phyloP scores from a whole-genome alignment of 305 asterid species.

The Withania somnifera region DNA sequence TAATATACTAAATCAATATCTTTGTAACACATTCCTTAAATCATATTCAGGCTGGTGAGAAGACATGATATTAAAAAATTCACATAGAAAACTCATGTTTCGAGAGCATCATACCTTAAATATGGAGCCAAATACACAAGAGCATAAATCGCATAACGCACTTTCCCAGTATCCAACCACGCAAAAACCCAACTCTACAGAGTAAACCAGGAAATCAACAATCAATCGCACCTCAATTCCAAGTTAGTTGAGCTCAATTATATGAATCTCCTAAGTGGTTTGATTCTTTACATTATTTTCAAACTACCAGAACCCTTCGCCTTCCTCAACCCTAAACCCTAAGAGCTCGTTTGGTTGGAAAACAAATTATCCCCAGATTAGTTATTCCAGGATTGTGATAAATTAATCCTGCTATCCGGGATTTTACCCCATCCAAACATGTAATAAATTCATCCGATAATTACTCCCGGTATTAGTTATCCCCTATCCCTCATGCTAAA shows the following conservation, averaged over 20 bases:
- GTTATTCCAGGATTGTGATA: too few species aligned
- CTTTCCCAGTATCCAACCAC: constrained; percentile 83
- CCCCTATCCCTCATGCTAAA: too few species aligned
- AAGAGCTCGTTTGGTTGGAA: too few species aligned
- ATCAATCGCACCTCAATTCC: background rate
- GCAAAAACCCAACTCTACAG: constrained; percentile 95
- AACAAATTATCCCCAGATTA: too few species aligned
- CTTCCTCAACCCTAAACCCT: background rate
- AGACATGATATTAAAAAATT: background rate
- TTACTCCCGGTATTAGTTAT: too few species aligned
- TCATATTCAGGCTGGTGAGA: background rate
- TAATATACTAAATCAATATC: background rate
- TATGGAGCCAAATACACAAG: constrained; percentile 89
- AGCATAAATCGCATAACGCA: constrained; percentile 81
- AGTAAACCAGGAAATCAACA: background rate
- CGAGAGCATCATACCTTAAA: constrained; percentile 44
- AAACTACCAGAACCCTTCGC: background rate
- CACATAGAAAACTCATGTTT: background rate
- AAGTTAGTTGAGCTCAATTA: background rate
- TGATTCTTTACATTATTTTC: too few species aligned
- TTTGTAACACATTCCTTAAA: background rate
- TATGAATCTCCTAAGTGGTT: background rate
- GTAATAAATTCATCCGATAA: too few species aligned
- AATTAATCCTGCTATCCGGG: too few species aligned
- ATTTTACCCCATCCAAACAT: too few species aligned